These are phyloP conservation scores for Didymella glomerata DNA, from an alignment of 2,329 filamentous ascomycete genomes.

Conservation along the genomic window DNA sequence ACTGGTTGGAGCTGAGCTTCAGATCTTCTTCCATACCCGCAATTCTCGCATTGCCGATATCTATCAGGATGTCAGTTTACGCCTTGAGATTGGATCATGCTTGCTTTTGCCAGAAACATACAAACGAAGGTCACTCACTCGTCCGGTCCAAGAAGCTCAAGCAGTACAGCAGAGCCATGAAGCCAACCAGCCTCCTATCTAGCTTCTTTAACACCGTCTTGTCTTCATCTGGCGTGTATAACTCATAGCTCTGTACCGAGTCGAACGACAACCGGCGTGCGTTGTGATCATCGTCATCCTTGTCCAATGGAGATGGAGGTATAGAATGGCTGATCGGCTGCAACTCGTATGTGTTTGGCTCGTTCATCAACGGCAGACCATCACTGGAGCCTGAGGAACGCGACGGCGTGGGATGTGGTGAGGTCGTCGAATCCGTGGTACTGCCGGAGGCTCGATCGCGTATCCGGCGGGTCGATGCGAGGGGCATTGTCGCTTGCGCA, in stretches of 20 bases:
- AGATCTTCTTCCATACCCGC: slow-evolving; percentile 66
- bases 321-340: slow-evolving; percentile 30
- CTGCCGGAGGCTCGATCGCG: slow-evolving; percentile 27
- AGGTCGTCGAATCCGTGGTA: slow-evolving; percentile 33
- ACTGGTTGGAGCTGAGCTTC: slow-evolving; percentile 63
- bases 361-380: slow-evolving; percentile 20
- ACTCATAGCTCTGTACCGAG: slow-evolving; percentile 56
- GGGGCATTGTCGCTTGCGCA: slow-evolving; percentile 17
- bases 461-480: slow-evolving; percentile 25
- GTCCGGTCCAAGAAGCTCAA: slow-evolving; percentile 86
- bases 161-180: slow-evolving; percentile 84
- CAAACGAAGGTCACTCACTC: slow-evolving; percentile 61
- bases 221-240: slow-evolving; percentile 76
- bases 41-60: slow-evolving; percentile 70
- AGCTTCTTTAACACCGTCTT: slow-evolving; percentile 74
- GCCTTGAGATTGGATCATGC: not conserved
- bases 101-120: not conserved
- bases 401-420: slow-evolving; percentile 33
- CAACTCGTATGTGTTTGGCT: slow-evolving; percentile 39
- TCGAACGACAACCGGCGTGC: slow-evolving; percentile 34
- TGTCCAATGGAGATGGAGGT: slow-evolving; percentile 22
- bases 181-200: slow-evolving; percentile 78
- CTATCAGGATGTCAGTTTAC: slow-evolving; percentile 42
- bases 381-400: slow-evolving; percentile 30
- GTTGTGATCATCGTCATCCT: slow-evolving; percentile 34